Base-by-base conservation (phyloP, 129 eudicot species). In the Cynara cardunculus region DNA sequence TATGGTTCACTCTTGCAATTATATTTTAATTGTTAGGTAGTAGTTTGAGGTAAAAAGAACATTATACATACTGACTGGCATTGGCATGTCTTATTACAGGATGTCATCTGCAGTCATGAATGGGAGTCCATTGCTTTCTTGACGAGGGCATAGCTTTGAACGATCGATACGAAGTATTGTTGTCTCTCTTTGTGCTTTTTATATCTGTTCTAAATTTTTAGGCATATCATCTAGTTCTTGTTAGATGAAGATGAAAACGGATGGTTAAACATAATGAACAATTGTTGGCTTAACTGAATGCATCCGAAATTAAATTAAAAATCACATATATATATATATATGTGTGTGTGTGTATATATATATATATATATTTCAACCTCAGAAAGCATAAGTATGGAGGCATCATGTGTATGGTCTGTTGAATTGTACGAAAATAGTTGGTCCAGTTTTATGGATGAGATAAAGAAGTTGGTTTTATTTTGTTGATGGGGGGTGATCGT, bases 121-220 rank as follows among this genome's bases (percentile, higher is more conserved):
- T 95, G 99, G 99, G 99, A 95, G 80, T 92, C 96, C 24, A 71
- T 95, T 62, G 93, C 91, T 71, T 78, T 95, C 69, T 87, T 95
- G 80, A 81, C 89, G 25, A 90, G 99, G 81, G 79, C 93, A 68
- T 90, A 87, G 86, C 46, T 67, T 53, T 46, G 41, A n/a, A 64
- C 19, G 11, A 67, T 81, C 30, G 6, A 19, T 31, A 21, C 31
- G 81, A 69, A 70, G 75, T n/a, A 64, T 30, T 46, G 12, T 74
- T 25, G 74, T 39, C 18, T 24, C 19, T 62, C 31, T 56, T 53
- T 53, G 62, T 18, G 53, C 5, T 37, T 16, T 16, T 77, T 77
- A 25, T 37, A 37, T 78, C 19, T 68, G 22, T 44, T 41, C 25
- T 78, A 21, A 25, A 28, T 53, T 46, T n/a, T 26, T 78, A 25